These are phyloP conservation scores for Allomyces macrogynus DNA, from an alignment of 192 early-diverging fungal genomes.

Conservation along the genomic window DNA sequence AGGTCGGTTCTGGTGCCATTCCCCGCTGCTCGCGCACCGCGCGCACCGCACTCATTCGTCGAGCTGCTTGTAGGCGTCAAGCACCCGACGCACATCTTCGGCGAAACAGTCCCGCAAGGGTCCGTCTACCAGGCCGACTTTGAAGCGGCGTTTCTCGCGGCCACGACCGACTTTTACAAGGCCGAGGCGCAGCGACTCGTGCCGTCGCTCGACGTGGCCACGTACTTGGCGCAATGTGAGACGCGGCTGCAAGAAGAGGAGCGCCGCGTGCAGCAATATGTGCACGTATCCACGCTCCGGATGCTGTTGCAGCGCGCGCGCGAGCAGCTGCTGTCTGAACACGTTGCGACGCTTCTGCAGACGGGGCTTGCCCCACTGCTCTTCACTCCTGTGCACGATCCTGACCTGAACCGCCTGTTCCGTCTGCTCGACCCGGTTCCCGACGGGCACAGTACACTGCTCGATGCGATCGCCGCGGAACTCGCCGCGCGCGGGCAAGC, in stretches of 20 bases:
- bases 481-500: background rate
- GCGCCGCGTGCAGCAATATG: conserved; percentile 40
- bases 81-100: background rate
- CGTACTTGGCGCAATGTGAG: conserved; percentile 32
- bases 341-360: conserved; percentile 50
- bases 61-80: background rate
- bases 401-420: too few species aligned
- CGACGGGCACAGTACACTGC: too few species aligned
- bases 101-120: conserved; percentile 10
- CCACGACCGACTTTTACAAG: conserved; percentile 47
- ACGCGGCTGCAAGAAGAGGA: conserved; percentile 68
- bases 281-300: conserved; percentile 40
- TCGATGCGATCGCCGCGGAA: background rate
- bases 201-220: conserved; percentile 4
- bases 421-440: too few species aligned
- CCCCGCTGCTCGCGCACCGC: too few species aligned
- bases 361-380: background rate
- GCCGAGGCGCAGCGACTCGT: conserved; percentile 8
- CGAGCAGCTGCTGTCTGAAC: conserved; percentile 48
- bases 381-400: too few species aligned
- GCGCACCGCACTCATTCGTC: too few species aligned
- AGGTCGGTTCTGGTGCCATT: background rate
- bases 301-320: conserved; percentile 53
- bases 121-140: conserved; percentile 60
- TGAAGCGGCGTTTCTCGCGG: conserved; percentile 49